Base-by-base conservation (phyloP, 257 asterid genomes). In the Primulina huaijiensis region DNA sequence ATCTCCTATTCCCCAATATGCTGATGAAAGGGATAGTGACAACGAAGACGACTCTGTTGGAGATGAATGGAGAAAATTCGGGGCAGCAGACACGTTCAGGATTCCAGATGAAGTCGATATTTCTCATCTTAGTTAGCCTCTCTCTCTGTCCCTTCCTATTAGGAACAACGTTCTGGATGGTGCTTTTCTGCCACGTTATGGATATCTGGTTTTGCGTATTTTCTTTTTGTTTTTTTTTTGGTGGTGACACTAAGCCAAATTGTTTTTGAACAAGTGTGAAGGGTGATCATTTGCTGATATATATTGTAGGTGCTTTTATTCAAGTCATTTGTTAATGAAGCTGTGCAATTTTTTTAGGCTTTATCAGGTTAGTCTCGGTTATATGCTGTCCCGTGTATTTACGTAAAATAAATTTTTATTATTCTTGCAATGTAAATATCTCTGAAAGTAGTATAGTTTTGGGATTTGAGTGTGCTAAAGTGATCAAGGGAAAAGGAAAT, bases 91-190 rank as follows among this genome's bases (percentile, higher is more conserved):
- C 14, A 84, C 93, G 17, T 88, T 92, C 75, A 92, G 60, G 76
- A 69, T 90, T 78, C 95, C 96, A 19, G 95, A 92, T 17, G 95
- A 92, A 57, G 84, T 88, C 64, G 97, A 92, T 71, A 79, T 87
- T 71, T 82, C 96, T 70, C 92, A 70, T 38, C 81, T 90, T 74
- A 90, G 97, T 75, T 92, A 79, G 74, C 12, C 57, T 61, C 55
- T 29, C 33, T 65, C 38, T 35, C 57, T 25, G n/a, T n/a, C 68
- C 53, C n/a, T 46, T 31, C 56, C 56, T 4, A 5, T 14, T 7
- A 0, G 8, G 56, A 16, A 46, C 56, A 14, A 5, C 16, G 56
- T 8, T 46, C 12, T 46, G 56, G 56, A 46, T 46, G 20, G n/a
- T 43, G n/a, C n/a, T 43, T 43, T 14, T 11, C 16, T 43, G 53